Evolutionary conservation across 2,329 filamentous ascomycete species (phyloP).

Genomic region (Botrytis fragariae): DNA sequence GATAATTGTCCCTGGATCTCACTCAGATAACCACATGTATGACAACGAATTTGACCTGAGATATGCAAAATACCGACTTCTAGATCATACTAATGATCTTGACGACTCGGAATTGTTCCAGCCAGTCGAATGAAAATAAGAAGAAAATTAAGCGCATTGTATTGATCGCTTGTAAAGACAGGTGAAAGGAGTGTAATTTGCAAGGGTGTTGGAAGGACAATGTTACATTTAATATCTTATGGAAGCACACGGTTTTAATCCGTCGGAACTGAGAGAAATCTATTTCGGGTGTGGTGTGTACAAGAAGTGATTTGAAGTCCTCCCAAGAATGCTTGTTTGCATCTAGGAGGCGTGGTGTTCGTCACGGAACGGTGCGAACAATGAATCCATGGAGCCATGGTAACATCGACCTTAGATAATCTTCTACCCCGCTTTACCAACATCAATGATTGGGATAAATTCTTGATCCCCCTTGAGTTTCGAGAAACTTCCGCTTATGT

Average conservation of each 20-base stretch:
- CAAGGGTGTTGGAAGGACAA: neutral
- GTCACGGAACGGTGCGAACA: neutral
- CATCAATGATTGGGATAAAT: neutral
- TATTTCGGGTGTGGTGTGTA: neutral
- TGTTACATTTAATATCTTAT: neutral
- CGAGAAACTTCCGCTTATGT: neutral
- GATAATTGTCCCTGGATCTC: neutral
- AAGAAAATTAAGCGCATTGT: neutral
- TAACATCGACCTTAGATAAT: neutral
- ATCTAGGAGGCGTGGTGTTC: neutral
- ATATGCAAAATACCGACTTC: neutral
- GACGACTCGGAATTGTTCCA: neutral
- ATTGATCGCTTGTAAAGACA: neutral
- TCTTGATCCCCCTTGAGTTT: neutral
- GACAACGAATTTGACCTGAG: neutral
- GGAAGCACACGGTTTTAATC: neutral
- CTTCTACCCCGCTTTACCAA: constrained; percentile 6
- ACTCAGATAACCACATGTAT: neutral
- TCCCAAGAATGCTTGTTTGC: neutral
- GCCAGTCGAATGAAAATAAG: neutral
- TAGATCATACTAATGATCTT: neutral
- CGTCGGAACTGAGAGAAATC: neutral
- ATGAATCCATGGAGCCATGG: neutral
- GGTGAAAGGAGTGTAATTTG: neutral
- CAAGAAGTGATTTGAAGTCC: neutral